Percentiles rank a stretch among this genome's conserved stretches.
Conservation (phyloP, 768 basidiomycete genomes). For the Myochromella boudieri region DNA sequence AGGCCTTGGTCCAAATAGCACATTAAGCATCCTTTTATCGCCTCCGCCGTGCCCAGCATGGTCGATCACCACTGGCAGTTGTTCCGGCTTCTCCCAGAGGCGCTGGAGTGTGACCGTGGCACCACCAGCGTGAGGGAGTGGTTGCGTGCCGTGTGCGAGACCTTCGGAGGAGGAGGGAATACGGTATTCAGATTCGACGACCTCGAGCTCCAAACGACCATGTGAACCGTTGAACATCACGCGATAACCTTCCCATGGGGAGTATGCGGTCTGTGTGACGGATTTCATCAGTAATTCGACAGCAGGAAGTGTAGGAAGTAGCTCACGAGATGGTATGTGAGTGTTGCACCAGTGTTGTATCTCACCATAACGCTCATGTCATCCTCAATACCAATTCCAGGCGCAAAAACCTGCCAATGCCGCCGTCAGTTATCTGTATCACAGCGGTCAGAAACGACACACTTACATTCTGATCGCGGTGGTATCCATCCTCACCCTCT, state of each 20-base stretch:
- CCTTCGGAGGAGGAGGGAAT: slow-evolving; percentile 29
- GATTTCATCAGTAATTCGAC: background rate
- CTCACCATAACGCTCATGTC: slow-evolving; percentile 50
- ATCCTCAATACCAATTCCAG: slow-evolving; percentile 48
- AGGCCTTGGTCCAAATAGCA: slow-evolving; percentile 46
- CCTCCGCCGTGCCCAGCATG: slow-evolving; percentile 49
- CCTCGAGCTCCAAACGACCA: slow-evolving; percentile 50
- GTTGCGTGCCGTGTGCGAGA: slow-evolving; percentile 33
- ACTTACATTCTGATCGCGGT: slow-evolving; percentile 47
- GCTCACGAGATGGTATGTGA: slow-evolving; percentile 51
- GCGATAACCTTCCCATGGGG: slow-evolving; percentile 47
- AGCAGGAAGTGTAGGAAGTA: background rate
- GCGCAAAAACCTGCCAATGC: slow-evolving; percentile 33
- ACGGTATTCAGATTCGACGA: slow-evolving; percentile 43
- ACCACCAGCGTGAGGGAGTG: slow-evolving; percentile 42
- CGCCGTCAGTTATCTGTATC: background rate
- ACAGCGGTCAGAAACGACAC: background rate
- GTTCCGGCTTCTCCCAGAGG: slow-evolving; percentile 41
- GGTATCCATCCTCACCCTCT: slow-evolving; percentile 48
- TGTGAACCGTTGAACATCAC: slow-evolving; percentile 55
- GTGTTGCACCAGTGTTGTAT: slow-evolving; percentile 45
- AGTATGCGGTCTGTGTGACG: slow-evolving; percentile 36
- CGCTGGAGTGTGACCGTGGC: slow-evolving; percentile 42
- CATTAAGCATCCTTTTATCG: slow-evolving; percentile 45
- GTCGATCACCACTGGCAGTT: slow-evolving; percentile 39